Percentiles rank a stretch among this genome's conserved stretches.
Conservation (phyloP, 1,284 basidiomycete species). For the Cutaneotrichosporon mucoides region DNA sequence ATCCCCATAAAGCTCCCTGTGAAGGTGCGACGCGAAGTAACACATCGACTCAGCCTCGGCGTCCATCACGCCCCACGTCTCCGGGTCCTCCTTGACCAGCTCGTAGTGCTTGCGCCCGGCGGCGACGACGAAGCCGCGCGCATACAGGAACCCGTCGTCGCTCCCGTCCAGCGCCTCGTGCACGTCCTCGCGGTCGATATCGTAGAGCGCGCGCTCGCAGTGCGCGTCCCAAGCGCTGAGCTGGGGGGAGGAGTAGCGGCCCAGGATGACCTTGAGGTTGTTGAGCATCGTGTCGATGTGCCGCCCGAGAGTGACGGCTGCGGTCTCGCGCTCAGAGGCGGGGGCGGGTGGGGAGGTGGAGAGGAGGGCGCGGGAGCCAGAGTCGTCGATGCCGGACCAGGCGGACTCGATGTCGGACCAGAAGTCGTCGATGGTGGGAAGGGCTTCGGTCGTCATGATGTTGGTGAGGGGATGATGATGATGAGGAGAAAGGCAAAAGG, state of each 20-base stretch:
- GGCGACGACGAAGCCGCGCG: constrained; percentile 14
- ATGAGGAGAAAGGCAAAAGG: too few relatives aligned
- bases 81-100: constrained; percentile 4
- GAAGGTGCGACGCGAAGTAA: constrained; percentile 7
- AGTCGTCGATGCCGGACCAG: not conserved
- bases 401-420: not conserved
- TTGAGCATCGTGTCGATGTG: not conserved
- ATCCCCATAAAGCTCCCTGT: constrained; percentile 6
- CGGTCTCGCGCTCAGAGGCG: too few relatives aligned
- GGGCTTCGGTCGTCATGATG: too few relatives aligned
- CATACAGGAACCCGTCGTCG: constrained; percentile 18
- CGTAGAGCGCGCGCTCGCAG: constrained; percentile 13
- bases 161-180: constrained; percentile 10
- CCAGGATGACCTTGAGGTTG: not conserved
- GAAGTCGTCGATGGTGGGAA: not conserved
- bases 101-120: constrained; percentile 9
- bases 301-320: not conserved
- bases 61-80: constrained; percentile 5
- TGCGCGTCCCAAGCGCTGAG: not conserved
- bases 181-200: constrained; percentile 13
- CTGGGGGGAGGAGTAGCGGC: not conserved
- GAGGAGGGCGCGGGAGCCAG: not conserved
- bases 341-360: not conserved
- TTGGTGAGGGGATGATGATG: too few relatives aligned
- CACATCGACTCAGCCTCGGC: constrained; percentile 11